Evolutionary conservation across 2,329 filamentous ascomycete genomes (phyloP).

Genomic region (Neonectria ditissima): DNA sequence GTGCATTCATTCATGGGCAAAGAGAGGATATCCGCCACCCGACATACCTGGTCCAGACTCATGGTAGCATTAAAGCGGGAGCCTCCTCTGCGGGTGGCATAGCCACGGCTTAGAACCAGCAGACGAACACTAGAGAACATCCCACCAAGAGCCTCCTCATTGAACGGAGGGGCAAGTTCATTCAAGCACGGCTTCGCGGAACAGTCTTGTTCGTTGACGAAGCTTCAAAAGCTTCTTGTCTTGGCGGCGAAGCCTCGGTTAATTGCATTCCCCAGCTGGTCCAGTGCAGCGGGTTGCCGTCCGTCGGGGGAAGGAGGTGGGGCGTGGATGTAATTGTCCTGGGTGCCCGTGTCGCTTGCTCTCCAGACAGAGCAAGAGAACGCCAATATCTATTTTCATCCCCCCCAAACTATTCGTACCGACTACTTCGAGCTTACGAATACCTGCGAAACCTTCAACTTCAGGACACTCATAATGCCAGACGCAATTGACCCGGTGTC

Average conservation of each 20-base stretch:
- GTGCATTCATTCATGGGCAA: background rate
- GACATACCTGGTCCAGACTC: constrained; percentile 68
- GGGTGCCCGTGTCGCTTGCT: constrained; percentile 17
- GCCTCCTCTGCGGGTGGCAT: constrained; percentile 47
- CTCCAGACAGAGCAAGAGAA: background rate
- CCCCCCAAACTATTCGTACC: background rate
- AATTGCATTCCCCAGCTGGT: background rate
- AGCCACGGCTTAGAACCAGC: constrained; percentile 48
- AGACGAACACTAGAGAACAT: constrained; percentile 45
- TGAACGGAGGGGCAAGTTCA: constrained; percentile 23
- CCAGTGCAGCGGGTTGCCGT: background rate
- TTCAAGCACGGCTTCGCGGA: constrained; percentile 13
- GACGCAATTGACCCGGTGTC: constrained; percentile 5
- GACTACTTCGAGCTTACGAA: background rate
- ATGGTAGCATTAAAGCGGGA: constrained; percentile 54
- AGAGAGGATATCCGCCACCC: constrained; percentile 1
- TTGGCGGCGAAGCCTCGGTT: constrained; percentile 26
- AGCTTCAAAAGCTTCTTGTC: constrained; percentile 30
- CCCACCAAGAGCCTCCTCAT: constrained; percentile 39
- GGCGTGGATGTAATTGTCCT: background rate
- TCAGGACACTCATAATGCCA: constrained; percentile 23
- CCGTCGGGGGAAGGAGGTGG: background rate
- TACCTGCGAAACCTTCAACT: background rate
- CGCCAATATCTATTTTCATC: background rate
- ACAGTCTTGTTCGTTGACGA: constrained; percentile 32